phyloP scores from a whole-genome alignment of 352 stramenopile genomes.

The Halophytophthora batemanensis region DNA sequence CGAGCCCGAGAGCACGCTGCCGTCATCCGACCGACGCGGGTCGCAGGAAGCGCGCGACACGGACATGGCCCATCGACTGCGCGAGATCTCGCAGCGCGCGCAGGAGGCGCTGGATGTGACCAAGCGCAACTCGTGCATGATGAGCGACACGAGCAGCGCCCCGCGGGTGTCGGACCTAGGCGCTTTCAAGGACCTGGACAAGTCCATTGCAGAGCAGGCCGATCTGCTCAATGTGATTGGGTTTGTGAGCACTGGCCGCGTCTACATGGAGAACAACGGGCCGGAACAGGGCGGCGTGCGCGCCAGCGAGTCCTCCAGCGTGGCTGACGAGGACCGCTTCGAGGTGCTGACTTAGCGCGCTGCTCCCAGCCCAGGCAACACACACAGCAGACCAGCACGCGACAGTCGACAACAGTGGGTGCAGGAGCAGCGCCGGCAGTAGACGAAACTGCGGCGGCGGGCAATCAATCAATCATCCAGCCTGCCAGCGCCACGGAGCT shows the following conservation, averaged over 20 bases:
- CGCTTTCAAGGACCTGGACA: conserved; percentile 65
- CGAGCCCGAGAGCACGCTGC: conserved; percentile 11
- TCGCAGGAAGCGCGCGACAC: conserved; percentile 41
- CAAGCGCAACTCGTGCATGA: conserved; percentile 69
- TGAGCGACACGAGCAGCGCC: conserved; percentile 72
- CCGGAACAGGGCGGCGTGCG: conserved; percentile 52
- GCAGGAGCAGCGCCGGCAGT: too few species aligned
- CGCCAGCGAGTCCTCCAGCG: conserved; percentile 53
- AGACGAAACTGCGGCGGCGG: too few species aligned
- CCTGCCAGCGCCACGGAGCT: too few species aligned
- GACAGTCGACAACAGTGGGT: too few species aligned
- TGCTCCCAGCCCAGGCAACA: too few species aligned
- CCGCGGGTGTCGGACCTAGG: conserved; percentile 59
- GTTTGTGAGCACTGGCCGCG: conserved; percentile 65
- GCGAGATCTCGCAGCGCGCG: conserved; percentile 59
- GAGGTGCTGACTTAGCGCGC: conserved; percentile 47
- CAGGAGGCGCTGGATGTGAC: conserved; percentile 66
- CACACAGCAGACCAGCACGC: too few species aligned
- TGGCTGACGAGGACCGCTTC: conserved; percentile 52
- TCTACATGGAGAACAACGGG: conserved; percentile 70
- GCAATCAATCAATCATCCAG: too few species aligned
- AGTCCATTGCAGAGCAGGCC: conserved; percentile 70
- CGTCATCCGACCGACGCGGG: conserved; percentile 25
- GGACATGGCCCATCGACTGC: conserved; percentile 53
- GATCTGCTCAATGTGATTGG: conserved; percentile 76